Evolutionary conservation across 495 filamentous ascomycete species (phyloP).

Genomic region (Podospora didyma): DNA sequence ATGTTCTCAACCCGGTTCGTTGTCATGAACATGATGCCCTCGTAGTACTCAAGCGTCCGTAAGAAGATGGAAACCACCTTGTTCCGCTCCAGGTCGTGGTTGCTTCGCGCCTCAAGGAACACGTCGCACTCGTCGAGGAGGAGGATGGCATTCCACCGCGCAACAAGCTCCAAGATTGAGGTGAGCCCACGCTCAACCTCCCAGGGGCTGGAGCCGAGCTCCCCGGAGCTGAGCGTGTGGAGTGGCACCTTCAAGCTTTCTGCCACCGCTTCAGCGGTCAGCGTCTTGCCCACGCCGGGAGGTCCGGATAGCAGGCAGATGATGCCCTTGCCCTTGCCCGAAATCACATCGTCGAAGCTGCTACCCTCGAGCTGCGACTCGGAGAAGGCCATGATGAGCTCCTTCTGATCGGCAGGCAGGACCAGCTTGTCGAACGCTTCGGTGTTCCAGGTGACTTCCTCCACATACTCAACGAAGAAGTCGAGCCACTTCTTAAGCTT

Average conservation of each 20-base stretch:
- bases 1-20: conserved; percentile 50
- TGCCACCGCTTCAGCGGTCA: conserved; percentile 54
- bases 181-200: conserved; percentile 49
- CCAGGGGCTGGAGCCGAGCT: conserved; percentile 47
- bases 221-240: conserved; percentile 51
- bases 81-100: conserved; percentile 51
- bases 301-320: conserved; percentile 55
- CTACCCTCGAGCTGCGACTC: conserved; percentile 37
- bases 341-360: conserved; percentile 61
- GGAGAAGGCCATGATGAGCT: conserved; percentile 51
- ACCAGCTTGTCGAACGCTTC: conserved; percentile 55
- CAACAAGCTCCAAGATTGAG: conserved; percentile 47
- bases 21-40: conserved; percentile 60
- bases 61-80: conserved; percentile 55
- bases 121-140: conserved; percentile 68
- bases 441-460: conserved; percentile 48
- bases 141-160: conserved; percentile 51
- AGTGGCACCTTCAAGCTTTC: conserved; percentile 50
- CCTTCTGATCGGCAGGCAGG: conserved; percentile 47
- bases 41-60: conserved; percentile 50
- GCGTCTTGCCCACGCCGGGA: conserved; percentile 57
- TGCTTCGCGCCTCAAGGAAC: conserved; percentile 57
- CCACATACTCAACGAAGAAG: conserved; percentile 31
- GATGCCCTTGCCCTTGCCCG: conserved; percentile 58
- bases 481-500: conserved; percentile 43